Percentiles rank a stretch among this genome's conserved stretches.
Evolutionary conservation across 305 asterid genomes (phyloP).

Genomic region (Caryopteris hybrid): DNA sequence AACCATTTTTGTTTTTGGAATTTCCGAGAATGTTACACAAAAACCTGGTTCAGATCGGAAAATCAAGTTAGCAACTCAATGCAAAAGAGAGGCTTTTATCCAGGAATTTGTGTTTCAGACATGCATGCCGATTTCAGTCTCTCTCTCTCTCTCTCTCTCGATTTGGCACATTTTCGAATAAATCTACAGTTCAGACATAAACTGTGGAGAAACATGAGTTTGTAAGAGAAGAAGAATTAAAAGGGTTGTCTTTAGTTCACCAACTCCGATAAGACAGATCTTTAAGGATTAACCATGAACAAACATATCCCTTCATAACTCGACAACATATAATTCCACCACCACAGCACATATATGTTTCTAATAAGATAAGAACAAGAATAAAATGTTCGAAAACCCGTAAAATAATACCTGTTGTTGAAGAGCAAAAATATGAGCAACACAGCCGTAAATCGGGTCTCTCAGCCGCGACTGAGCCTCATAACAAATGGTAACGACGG

Average conservation of each 20-base stretch:
- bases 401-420: conserved; percentile 59
- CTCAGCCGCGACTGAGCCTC: conserved; percentile 88
- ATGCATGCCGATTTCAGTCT: background rate
- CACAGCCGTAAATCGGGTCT: conserved; percentile 86
- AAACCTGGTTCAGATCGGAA: no score
- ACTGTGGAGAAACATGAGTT: conserved; percentile 32
- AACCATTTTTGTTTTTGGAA: background rate
- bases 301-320: background rate
- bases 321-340: background rate
- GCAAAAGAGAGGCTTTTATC: background rate
- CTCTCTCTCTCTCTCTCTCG: background rate
- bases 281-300: conserved; percentile 20
- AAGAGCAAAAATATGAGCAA: conserved; percentile 73
- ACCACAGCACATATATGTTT: no score
- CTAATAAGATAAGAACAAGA: no score
- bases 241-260: conserved; percentile 32
- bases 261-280: conserved; percentile 44
- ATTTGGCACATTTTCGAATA: no score
- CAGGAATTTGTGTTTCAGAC: background rate
- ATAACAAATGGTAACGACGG: conserved; percentile 76
- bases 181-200: no score
- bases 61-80: background rate
- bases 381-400: no score
- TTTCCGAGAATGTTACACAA: no score
- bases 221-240: conserved; percentile 31